A percentile compares a stretch with the other conserved stretches of the same genome.
These are phyloP conservation scores for Cyberlindnera amylophila DNA, from an alignment of 805 yeast species.

Conservation along the genomic window DNA sequence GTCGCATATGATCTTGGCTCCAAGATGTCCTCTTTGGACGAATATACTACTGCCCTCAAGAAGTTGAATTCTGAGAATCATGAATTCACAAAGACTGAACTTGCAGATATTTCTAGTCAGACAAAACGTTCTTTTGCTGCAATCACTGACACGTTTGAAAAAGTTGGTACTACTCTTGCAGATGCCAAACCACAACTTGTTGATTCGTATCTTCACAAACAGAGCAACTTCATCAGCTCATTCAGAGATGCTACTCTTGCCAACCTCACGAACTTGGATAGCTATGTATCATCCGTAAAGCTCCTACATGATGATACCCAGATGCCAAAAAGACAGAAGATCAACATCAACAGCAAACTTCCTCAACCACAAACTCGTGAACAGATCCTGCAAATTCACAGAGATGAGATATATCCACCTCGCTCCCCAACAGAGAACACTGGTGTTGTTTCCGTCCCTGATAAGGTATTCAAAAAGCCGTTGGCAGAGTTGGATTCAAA, in stretches of 20 bases:
- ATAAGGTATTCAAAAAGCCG: conserved; percentile 6
- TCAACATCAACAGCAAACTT: conserved; percentile 4
- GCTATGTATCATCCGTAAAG: conserved; percentile 4
- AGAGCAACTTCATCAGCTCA: conserved; percentile 5
- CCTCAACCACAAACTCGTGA: conserved; percentile 18
- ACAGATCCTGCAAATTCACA: conserved; percentile 8
- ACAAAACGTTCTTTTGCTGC: conserved; percentile 15
- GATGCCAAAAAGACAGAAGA: conserved; percentile 22
- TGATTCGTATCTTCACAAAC: conserved; percentile 15
- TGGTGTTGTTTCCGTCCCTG: conserved; percentile 1
- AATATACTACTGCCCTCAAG: conserved; percentile 12
- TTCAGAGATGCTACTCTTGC: conserved; percentile 8
- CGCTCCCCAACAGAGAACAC: neutral
- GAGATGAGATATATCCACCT: conserved; percentile 7
- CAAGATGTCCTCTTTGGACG: conserved; percentile 12
- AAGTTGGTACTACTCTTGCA: conserved; percentile 10
- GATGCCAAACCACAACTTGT: conserved; percentile 18
- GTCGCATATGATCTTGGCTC: conserved; percentile 9
- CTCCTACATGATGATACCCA: conserved; percentile 13
- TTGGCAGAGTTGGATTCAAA: conserved; percentile 4
- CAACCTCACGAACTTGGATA: conserved; percentile 5
- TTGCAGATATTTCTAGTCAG: conserved; percentile 11
- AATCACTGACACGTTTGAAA: conserved; percentile 12
- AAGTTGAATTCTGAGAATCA: conserved; percentile 13
- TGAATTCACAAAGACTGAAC: conserved; percentile 15